Evolutionary conservation across 1,284 basidiomycete species (phyloP).

Genomic region (Trichosporon coremiiforme): DNA sequence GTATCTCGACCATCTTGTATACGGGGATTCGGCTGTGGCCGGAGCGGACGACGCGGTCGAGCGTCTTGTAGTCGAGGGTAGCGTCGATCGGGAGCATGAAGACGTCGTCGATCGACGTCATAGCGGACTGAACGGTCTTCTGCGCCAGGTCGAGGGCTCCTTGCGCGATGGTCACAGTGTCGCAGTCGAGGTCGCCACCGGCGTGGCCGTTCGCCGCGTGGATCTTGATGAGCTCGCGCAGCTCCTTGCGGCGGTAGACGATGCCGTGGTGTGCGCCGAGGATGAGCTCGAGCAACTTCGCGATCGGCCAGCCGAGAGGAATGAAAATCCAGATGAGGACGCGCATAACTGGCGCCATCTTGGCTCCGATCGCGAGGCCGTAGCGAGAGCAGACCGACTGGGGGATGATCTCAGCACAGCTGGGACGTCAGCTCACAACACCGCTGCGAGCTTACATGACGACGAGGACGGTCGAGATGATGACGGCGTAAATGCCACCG

Average conservation of each 20-base stretch:
- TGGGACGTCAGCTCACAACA: slow-evolving; percentile 51
- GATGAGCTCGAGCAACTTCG: slow-evolving; percentile 74
- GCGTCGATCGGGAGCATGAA: slow-evolving; percentile 73
- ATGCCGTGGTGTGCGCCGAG: slow-evolving; percentile 68
- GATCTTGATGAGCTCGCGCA: slow-evolving; percentile 74
- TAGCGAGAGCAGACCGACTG: slow-evolving; percentile 86
- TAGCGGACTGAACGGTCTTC: slow-evolving; percentile 67
- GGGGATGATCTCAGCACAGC: slow-evolving; percentile 48
- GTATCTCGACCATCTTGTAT: slow-evolving; percentile 70
- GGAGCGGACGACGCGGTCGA: slow-evolving; percentile 71
- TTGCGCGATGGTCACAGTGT: slow-evolving; percentile 74
- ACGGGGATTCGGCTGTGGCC: slow-evolving; percentile 70
- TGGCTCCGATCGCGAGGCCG: slow-evolving; percentile 85
- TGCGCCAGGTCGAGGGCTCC: slow-evolving; percentile 72
- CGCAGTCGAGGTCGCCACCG: slow-evolving; percentile 70
- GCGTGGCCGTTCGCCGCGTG: slow-evolving; percentile 64
- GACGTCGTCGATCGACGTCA: slow-evolving; percentile 77
- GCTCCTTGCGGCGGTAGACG: slow-evolving; percentile 58
- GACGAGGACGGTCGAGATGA: slow-evolving; percentile 77
- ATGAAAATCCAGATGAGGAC: slow-evolving; percentile 69
- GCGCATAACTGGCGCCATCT: slow-evolving; percentile 74
- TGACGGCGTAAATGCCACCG: slow-evolving; percentile 73
- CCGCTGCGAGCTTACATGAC: slow-evolving; percentile 60
- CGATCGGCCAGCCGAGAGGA: slow-evolving; percentile 75
- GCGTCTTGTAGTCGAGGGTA: slow-evolving; percentile 73